Base-by-base conservation (phyloP, 495 filamentous ascomycete genomes). In the Ramalina peruviana region DNA sequence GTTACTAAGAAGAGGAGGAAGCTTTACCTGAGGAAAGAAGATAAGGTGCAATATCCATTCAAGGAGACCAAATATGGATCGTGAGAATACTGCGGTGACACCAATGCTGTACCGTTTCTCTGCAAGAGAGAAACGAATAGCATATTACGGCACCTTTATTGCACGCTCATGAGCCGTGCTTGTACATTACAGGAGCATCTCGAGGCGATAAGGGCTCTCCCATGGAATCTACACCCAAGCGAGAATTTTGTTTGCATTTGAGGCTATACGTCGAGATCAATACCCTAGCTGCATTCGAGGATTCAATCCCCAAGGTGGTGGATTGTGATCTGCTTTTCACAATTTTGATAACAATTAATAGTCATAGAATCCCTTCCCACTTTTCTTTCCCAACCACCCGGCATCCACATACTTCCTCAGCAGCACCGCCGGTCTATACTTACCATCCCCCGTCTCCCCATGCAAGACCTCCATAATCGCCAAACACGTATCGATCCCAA, bases 301-400 rank as follows among this genome's bases (percentile, higher is more conserved):
- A 7, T 33, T 33, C 9, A 10, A 12, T 11, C 12, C 9, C 30
- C 7, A 33, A 3, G 3, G 30, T 11, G 30, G 30, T 33, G 12
- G 5, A 33, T 33, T 13, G 30, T 33, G 30, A 33, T 7, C 12
- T 33, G 30, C 30, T 33, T 33, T 11, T 33, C 7, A 33, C 3
- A 3, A 10, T 33, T 13, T 33, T 33, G 3, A 33, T 2, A 7
- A 11, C 30, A 13, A 33, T 33, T 33, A 76, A 58, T 95, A 97
- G 27, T 92, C 83, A 63, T 95, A 96, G 64, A 96, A 96, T 11
- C 92, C 92, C 70, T 88, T 96, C 16, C 90, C 88, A 57, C 80
- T 85, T 76, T 99, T 99, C 80, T 93, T 96, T 23, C 92, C 92
- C 54, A 95, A 57, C 92, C 92, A 99, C 7, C 93, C 93, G 10